Evolutionary conservation across 2,329 filamentous ascomycete genomes (phyloP).

Genomic region (Colletotrichum trifolii): DNA sequence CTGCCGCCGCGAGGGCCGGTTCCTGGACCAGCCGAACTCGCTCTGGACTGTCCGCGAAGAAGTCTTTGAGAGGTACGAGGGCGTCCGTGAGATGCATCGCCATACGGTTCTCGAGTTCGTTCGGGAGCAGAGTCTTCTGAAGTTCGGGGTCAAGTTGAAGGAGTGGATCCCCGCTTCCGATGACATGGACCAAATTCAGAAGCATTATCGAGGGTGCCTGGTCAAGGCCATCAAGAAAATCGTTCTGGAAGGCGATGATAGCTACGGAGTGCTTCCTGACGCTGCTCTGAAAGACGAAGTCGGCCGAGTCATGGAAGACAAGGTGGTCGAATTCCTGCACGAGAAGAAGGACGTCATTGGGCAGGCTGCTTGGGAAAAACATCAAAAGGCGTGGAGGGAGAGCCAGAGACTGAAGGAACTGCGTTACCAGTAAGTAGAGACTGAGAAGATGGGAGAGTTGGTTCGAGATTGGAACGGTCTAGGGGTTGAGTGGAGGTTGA

Average conservation of each 20-base stretch:
- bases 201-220: constrained; percentile 46
- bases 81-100: constrained; percentile 55
- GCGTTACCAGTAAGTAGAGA: background rate
- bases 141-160: constrained; percentile 37
- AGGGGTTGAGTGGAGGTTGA: too few relatives aligned
- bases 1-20: constrained; percentile 55
- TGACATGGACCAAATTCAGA: constrained; percentile 19
- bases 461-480: too few relatives aligned
- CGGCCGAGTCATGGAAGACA: constrained; percentile 1
- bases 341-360: constrained; percentile 7
- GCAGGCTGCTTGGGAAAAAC: background rate
- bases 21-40: constrained; percentile 41
- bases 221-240: constrained; percentile 60
- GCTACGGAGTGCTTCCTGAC: constrained; percentile 48
- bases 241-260: constrained; percentile 56
- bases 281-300: constrained; percentile 3
- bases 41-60: constrained; percentile 62
- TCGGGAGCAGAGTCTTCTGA: constrained; percentile 48
- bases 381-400: constrained; percentile 14
- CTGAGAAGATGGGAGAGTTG: background rate
- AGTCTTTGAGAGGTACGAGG: constrained; percentile 63
- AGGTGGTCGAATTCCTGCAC: constrained; percentile 18
- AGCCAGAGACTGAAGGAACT: background rate
- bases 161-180: constrained; percentile 25
- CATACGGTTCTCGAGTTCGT: constrained; percentile 54